A percentile compares a stretch with the other conserved stretches of the same genome.
phyloP scores from a whole-genome alignment of 2,329 filamentous ascomycete species.

The Mycogone perniciosa region DNA sequence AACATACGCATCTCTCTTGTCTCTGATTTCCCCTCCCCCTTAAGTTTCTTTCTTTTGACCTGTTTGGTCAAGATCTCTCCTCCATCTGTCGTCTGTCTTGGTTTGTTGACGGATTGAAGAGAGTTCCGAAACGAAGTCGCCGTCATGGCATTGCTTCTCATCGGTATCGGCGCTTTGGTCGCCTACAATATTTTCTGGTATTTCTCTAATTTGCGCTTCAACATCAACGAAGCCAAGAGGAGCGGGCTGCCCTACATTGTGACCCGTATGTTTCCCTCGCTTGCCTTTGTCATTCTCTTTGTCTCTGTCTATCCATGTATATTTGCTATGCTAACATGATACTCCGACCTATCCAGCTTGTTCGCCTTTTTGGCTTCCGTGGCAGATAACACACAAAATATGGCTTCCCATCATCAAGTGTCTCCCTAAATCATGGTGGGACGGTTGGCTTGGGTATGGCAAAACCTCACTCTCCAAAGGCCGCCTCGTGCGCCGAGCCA shows the following conservation, averaged over 20 bases:
- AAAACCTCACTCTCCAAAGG: not conserved
- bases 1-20: no score
- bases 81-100: no score
- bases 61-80: no score
- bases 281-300: not conserved
- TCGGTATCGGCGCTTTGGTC: constrained; percentile 28
- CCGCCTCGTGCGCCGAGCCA: not conserved
- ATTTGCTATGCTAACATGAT: not conserved
- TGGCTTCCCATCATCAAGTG: constrained; percentile 50
- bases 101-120: no score
- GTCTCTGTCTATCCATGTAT: not conserved
- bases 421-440: constrained; percentile 50
- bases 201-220: constrained; percentile 32
- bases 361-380: constrained; percentile 44
- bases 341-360: constrained; percentile 30
- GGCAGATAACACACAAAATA: constrained; percentile 48
- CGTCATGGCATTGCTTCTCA: constrained; percentile 28
- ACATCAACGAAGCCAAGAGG: constrained; percentile 44
- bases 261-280: constrained; percentile 38
- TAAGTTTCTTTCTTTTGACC: no score
- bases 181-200: constrained; percentile 28
- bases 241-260: constrained; percentile 48
- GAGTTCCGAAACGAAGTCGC: no score
- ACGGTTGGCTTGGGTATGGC: constrained; percentile 54
- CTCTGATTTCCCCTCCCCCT: no score